phyloP scores from a whole-genome alignment of 2,329 filamentous ascomycete genomes.

The Fusarium sambucinum region DNA sequence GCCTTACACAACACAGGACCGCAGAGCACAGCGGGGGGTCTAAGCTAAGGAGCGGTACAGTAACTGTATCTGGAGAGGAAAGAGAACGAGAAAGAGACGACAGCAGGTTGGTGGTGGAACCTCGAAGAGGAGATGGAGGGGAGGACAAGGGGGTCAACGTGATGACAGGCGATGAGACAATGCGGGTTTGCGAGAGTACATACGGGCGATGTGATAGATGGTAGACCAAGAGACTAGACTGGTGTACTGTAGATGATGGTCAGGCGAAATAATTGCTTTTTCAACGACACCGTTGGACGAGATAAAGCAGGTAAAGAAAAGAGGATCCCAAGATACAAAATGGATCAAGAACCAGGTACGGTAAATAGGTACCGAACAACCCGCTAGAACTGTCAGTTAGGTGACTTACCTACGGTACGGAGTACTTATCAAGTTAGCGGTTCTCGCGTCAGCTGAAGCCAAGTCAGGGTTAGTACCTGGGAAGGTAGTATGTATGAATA shows the following conservation, averaged over 20 bases:
- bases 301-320: slow-evolving; percentile 13
- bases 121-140: slow-evolving; percentile 41
- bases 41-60: slow-evolving; percentile 20
- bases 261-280: slow-evolving; percentile 32
- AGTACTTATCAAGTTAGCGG: not conserved
- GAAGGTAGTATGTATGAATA: not conserved
- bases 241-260: not conserved
- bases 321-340: slow-evolving; percentile 14
- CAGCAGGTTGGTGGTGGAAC: slow-evolving; percentile 47
- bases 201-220: slow-evolving; percentile 10
- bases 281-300: slow-evolving; percentile 12
- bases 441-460: not conserved
- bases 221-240: not conserved
- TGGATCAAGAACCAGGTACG: slow-evolving; percentile 17
- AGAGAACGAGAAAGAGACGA: slow-evolving; percentile 32
- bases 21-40: slow-evolving; percentile 17
- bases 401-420: too few species aligned
- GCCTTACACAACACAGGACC: slow-evolving; percentile 45
- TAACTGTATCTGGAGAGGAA: slow-evolving; percentile 8
- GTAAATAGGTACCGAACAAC: slow-evolving; percentile 2
- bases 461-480: not conserved
- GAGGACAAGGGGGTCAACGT: slow-evolving; percentile 44
- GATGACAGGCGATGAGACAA: slow-evolving; percentile 41
- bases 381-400: slow-evolving; percentile 37
- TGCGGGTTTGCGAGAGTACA: slow-evolving; percentile 31